These are phyloP conservation scores for Lactarius sanguifluus DNA, from an alignment of 768 basidiomycete genomes.

Conservation along the genomic window DNA sequence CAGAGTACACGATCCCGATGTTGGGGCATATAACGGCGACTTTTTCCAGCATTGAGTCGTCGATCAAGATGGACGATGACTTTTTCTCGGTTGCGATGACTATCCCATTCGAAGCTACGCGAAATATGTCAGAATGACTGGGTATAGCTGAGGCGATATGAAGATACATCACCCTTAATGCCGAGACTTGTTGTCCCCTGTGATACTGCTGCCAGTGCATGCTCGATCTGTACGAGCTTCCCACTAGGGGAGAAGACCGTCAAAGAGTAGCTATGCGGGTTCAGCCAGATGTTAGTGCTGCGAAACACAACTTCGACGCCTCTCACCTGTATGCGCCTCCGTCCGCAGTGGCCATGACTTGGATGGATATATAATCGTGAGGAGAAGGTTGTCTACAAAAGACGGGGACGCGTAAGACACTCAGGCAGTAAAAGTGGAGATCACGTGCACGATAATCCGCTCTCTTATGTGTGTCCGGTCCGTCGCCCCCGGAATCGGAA, in stretches of 20 bases:
- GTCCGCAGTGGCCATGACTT: slow-evolving; percentile 74
- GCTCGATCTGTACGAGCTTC: slow-evolving; percentile 99
- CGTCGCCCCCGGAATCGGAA: too few relatives aligned
- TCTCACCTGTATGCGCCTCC: slow-evolving; percentile 41
- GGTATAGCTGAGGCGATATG: slow-evolving; percentile 12
- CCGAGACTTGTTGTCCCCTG: slow-evolving; percentile 96
- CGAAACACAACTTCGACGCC: not conserved
- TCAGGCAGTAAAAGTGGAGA: not conserved
- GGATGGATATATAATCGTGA: not conserved
- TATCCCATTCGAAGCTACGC: slow-evolving; percentile 93
- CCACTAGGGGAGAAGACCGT: slow-evolving; percentile 99
- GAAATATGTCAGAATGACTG: slow-evolving; percentile 26
- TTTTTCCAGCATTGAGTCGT: slow-evolving; percentile 98
- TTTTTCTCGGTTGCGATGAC: slow-evolving; percentile 99
- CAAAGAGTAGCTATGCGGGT: slow-evolving; percentile 79
- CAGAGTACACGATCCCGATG: slow-evolving; percentile 99
- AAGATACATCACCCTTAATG: slow-evolving; percentile 81
- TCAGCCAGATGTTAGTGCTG: not conserved
- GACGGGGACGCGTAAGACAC: slow-evolving; percentile 24
- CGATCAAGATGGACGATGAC: slow-evolving; percentile 94
- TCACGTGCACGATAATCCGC: slow-evolving; percentile 18
- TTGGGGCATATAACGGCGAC: slow-evolving; percentile 97
- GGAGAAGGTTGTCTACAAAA: not conserved
- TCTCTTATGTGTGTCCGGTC: too few relatives aligned
- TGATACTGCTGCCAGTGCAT: slow-evolving; percentile 94